Conservation (phyloP, 192 early-diverging fungal genomes). For the Martensiomyces pterosporus region DNA sequence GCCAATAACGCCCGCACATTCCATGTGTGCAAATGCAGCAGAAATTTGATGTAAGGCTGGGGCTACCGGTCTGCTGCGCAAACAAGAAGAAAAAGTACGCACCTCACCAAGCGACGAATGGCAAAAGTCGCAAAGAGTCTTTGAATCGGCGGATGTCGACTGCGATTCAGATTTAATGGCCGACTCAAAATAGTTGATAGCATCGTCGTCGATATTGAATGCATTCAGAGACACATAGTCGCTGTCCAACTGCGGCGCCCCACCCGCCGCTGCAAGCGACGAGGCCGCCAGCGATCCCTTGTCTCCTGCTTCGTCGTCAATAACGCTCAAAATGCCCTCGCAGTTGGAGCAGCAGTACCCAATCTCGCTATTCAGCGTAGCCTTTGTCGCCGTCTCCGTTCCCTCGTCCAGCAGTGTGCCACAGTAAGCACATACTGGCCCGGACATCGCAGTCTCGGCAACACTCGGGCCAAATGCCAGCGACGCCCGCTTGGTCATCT, state of each 20-base stretch:
- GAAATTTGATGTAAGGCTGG: no score
- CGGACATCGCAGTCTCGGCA: conserved; percentile 3
- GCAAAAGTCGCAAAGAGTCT: conserved; percentile 26
- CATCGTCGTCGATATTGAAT: conserved; percentile 10
- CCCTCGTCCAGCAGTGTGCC: conserved; percentile 31
- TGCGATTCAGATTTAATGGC: conserved; percentile 1
- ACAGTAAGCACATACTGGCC: conserved; percentile 38
- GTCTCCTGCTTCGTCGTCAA: no score
- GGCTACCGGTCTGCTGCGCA: no score
- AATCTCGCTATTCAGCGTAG: conserved; percentile 38
- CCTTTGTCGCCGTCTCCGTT: conserved; percentile 19
- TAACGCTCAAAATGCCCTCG: conserved; percentile 31
- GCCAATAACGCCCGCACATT: no score
- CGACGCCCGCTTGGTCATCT: conserved; percentile 24
- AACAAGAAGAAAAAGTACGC: no score
- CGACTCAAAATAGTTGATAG: conserved; percentile 10
- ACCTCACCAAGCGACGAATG: conserved; percentile 34
- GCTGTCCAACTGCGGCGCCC: no score
- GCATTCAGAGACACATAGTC: background rate
- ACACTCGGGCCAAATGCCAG: conserved; percentile 26
- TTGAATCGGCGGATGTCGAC: background rate
- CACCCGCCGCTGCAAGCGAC: background rate
- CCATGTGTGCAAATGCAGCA: no score
- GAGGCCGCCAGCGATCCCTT: no score
- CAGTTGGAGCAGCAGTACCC: conserved; percentile 50